These are phyloP conservation scores for Phytophthora palmivora DNA, from an alignment of 352 stramenopile species.

Conservation along the genomic window DNA sequence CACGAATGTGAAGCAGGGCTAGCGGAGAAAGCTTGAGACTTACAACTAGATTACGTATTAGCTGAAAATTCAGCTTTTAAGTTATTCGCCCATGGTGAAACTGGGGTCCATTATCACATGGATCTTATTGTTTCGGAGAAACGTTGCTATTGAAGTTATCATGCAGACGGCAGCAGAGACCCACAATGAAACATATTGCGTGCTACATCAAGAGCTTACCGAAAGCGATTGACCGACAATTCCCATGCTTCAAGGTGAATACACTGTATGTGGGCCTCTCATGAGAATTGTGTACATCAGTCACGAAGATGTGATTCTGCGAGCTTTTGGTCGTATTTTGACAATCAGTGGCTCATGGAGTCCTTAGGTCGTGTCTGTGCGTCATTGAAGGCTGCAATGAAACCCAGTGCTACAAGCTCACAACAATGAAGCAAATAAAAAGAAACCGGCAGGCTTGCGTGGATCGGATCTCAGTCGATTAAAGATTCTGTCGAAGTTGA, in stretches of 20 bases:
- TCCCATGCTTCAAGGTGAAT: constrained; percentile 34
- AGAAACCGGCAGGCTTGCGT: constrained; percentile 16
- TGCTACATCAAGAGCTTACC: constrained; percentile 38
- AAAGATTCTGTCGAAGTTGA: constrained; percentile 31
- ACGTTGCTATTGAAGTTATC: constrained; percentile 24
- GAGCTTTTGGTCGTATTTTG: constrained; percentile 27
- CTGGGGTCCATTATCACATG: constrained; percentile 24
- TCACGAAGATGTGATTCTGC: constrained; percentile 32
- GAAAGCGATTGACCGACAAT: constrained; percentile 26
- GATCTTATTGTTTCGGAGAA: constrained; percentile 12
- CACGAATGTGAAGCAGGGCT: constrained; percentile 26
- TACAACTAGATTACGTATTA: constrained; percentile 26
- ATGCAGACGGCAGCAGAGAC: constrained; percentile 27
- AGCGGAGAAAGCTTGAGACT: constrained; percentile 20
- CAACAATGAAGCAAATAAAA: no score
- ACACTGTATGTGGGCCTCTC: constrained; percentile 30
- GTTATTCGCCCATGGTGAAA: constrained; percentile 11
- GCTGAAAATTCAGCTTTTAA: constrained; percentile 12
- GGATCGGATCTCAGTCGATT: background rate
- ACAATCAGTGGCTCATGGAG: constrained; percentile 26
- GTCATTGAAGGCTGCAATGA: constrained; percentile 29
- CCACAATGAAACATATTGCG: constrained; percentile 31
- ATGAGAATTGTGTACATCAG: constrained; percentile 33
- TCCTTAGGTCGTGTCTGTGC: constrained; percentile 23
- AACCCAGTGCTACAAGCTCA: no score